Base-by-base conservation (phyloP, 352 stramenopile species). In the Phytopythium delawarense region DNA sequence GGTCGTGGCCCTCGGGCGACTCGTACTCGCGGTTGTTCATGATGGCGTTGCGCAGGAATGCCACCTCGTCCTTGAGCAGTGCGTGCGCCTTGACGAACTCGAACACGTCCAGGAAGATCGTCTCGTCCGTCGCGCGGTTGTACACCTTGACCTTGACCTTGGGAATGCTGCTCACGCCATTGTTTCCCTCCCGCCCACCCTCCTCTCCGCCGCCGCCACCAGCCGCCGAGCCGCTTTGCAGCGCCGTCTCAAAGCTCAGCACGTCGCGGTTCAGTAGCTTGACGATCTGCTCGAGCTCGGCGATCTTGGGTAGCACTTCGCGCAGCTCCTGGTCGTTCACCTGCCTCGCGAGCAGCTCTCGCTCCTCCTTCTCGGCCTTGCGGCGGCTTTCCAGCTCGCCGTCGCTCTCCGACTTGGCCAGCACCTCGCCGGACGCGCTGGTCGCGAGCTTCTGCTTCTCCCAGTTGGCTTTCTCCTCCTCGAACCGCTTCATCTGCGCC, bases 71-170 rank as follows among this genome's bases (percentile, higher is more conserved):
- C 69, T 91, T 95, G 21, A 95, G 67, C 25, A 95, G 57, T 11
- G 86, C 82, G 62, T 95, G 84, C 11, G 86, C 86, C 62, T 95
- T 95, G 40, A 93, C 83, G 60, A 98, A 97, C 70, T 98, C 93
- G 70, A 97, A 97, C 15, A 96, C 90, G 62, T 98, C 92, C 0
- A 98, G 72, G 64, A 98, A 92, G 65, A 97, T 97, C 18, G 83
- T 91, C 67, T 96, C 87, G 61, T 96, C 87, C 9, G 87, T 96
- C 13, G 79, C 72, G 32, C 82, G 87, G 74, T 97, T 96, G 70
- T 89, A 75, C 56, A 97, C 87, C 70, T 97, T 94, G 66, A 97
- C 86, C 63, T 96, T 97, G 62, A 96, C 87, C 51, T 92, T 92
- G 6, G 90, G 88, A 59, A 94, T 91, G 13, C 72, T 58, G 21